These are phyloP conservation scores for Boletus speciosus DNA, from an alignment of 768 basidiomycete genomes.

Conservation along the genomic window DNA sequence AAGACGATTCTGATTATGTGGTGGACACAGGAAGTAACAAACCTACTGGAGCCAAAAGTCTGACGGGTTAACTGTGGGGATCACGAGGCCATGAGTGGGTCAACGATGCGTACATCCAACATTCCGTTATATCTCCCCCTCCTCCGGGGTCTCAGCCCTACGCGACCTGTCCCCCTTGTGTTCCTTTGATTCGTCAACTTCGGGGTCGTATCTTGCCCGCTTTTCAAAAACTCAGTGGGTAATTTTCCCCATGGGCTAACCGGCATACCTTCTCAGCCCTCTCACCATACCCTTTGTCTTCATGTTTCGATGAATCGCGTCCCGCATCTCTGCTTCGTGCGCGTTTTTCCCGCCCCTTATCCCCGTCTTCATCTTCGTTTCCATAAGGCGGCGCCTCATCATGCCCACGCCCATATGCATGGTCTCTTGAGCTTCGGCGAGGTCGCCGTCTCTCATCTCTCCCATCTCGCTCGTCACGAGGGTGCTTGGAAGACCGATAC, in stretches of 20 bases:
- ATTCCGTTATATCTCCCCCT: conserved; percentile 72
- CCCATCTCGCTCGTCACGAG: conserved; percentile 55
- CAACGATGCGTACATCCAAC: conserved; percentile 8
- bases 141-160: conserved; percentile 78
- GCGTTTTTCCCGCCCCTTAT: conserved; percentile 34
- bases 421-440: conserved; percentile 39
- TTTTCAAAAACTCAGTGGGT: conserved; percentile 26
- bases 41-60: not conserved
- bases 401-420: conserved; percentile 41
- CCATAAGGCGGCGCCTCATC: conserved; percentile 43
- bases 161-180: conserved; percentile 37
- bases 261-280: conserved; percentile 62
- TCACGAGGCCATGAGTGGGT: not conserved
- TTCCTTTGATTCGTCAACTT: conserved; percentile 43
- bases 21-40: not conserved
- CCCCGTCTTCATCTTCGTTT: conserved; percentile 39
- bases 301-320: conserved; percentile 35
- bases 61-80: not conserved
- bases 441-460: conserved; percentile 48
- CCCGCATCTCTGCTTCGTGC: conserved; percentile 46
- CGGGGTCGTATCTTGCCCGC: conserved; percentile 54
- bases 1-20: not conserved
- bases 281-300: conserved; percentile 49
- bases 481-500: conserved; percentile 42
- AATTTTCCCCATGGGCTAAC: not conserved